A percentile compares a stretch with the other conserved stretches of the same genome.
These are phyloP conservation scores for Aspergillus luchuensis DNA, from an alignment of 2,329 filamentous ascomycete genomes.

Conservation along the genomic window DNA sequence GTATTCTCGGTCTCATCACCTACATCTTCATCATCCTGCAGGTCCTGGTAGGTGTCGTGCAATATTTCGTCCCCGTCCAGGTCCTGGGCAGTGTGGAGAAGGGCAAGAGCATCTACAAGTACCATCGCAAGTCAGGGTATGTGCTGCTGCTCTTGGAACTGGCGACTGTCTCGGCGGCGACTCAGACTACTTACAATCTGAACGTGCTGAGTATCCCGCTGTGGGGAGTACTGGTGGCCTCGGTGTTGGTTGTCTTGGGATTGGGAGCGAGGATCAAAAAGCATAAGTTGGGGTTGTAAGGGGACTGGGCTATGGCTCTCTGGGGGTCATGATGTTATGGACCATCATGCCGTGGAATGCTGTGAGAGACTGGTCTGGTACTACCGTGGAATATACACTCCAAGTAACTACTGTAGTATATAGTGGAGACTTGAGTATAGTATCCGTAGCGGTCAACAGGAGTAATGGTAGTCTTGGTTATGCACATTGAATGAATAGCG, in stretches of 20 bases:
- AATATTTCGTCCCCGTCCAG: slow-evolving; percentile 69
- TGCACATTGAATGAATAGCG: no score
- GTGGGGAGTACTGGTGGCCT: slow-evolving; percentile 72
- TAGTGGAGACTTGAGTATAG: no score
- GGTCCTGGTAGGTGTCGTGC: slow-evolving; percentile 76
- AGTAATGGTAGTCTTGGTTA: no score
- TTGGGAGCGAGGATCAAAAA: slow-evolving; percentile 77
- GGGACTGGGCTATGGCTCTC: no score
- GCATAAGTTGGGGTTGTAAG: slow-evolving; percentile 69
- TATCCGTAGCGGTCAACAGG: no score
- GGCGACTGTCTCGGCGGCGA: slow-evolving; percentile 73
- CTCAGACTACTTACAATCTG: slow-evolving; percentile 72
- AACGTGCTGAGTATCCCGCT: slow-evolving; percentile 70
- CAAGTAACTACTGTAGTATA: no score
- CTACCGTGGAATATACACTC: no score
- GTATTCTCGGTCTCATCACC: slow-evolving; percentile 76
- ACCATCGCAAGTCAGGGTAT: slow-evolving; percentile 80
- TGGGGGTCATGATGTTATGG: no score
- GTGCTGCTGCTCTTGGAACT: slow-evolving; percentile 69
- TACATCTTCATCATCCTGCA: slow-evolving; percentile 72
- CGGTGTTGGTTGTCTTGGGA: slow-evolving; percentile 68
- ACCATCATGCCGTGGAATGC: no score
- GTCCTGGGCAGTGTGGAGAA: slow-evolving; percentile 77
- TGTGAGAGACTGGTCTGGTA: no score
- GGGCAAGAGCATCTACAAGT: slow-evolving; percentile 86